Conservation (phyloP, 805 yeast species). For the Metschnikowia proteae region DNA sequence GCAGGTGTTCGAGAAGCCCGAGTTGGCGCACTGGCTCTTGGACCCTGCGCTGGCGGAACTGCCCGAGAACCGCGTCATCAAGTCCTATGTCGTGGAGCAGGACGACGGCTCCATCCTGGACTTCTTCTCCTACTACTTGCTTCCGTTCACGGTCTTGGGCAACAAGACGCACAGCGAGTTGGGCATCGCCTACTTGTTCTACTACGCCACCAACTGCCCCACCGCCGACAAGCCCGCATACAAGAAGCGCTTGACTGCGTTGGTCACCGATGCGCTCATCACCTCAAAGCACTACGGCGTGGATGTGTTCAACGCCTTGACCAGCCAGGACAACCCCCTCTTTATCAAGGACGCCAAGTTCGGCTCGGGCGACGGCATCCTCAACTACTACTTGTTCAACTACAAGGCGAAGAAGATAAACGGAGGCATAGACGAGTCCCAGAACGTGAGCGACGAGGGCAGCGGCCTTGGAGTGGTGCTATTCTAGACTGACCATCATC, state of each 20-base stretch:
- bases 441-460: constrained; percentile 49
- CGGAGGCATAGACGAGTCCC: constrained; percentile 71
- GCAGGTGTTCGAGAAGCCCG: constrained; percentile 65
- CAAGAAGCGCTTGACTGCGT: constrained; percentile 53
- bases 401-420: constrained; percentile 75
- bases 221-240: constrained; percentile 38
- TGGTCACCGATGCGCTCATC: constrained; percentile 73
- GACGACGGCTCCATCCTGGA: constrained; percentile 72
- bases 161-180: constrained; percentile 60
- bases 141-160: constrained; percentile 81
- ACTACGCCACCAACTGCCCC: constrained; percentile 68
- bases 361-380: constrained; percentile 89
- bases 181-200: constrained; percentile 84
- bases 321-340: constrained; percentile 83
- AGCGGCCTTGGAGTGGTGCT: constrained; percentile 92
- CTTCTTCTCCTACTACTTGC: constrained; percentile 81
- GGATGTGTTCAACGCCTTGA: constrained; percentile 92
- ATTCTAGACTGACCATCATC: constrained; percentile 45
- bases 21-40: constrained; percentile 77
- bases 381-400: constrained; percentile 89
- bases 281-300: constrained; percentile 63
- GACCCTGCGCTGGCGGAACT: constrained; percentile 44
- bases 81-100: constrained; percentile 71
- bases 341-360: constrained; percentile 82
- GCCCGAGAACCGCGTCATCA: constrained; percentile 44